Conservation (phyloP, 2,329 filamentous ascomycete species). For the Cryphonectria carpinicola region DNA sequence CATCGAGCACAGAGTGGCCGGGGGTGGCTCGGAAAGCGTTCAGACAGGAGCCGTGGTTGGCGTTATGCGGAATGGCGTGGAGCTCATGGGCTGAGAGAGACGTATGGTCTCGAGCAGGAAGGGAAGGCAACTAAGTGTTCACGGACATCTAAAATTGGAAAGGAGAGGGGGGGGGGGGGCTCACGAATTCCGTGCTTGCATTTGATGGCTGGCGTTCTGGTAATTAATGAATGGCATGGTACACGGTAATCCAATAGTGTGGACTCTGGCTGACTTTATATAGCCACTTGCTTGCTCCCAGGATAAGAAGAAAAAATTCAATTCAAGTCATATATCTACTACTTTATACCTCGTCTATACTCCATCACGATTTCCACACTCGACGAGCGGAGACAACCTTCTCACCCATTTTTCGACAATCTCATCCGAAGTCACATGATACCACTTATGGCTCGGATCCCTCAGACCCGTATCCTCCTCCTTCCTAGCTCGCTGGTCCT, state of each 20-base stretch:
- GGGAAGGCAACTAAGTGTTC: background rate
- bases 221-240: slow-evolving; percentile 4
- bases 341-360: background rate
- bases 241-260: slow-evolving; percentile 8
- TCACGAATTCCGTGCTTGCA: slow-evolving; percentile 9
- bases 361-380: background rate
- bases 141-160: background rate
- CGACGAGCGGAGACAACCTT: slow-evolving; percentile 15
- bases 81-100: slow-evolving; percentile 55
- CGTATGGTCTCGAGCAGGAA: background rate
- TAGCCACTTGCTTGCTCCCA: slow-evolving; percentile 12
- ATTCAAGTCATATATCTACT: background rate
- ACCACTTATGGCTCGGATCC: slow-evolving; percentile 20
- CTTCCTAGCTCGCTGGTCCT: slow-evolving; percentile 12
- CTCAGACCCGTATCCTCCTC: slow-evolving; percentile 19
- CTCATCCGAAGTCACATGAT: slow-evolving; percentile 20
- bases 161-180: background rate
- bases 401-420: slow-evolving; percentile 16
- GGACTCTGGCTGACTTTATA: slow-evolving; percentile 10
- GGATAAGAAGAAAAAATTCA: background rate
- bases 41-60: slow-evolving; percentile 94
- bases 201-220: slow-evolving; percentile 23
- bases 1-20: slow-evolving; percentile 88
- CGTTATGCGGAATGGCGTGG: slow-evolving; percentile 83
- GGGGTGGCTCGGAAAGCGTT: slow-evolving; percentile 82